These are phyloP conservation scores for Pleurotus djamor DNA, from an alignment of 768 basidiomycete species.

Conservation along the genomic window DNA sequence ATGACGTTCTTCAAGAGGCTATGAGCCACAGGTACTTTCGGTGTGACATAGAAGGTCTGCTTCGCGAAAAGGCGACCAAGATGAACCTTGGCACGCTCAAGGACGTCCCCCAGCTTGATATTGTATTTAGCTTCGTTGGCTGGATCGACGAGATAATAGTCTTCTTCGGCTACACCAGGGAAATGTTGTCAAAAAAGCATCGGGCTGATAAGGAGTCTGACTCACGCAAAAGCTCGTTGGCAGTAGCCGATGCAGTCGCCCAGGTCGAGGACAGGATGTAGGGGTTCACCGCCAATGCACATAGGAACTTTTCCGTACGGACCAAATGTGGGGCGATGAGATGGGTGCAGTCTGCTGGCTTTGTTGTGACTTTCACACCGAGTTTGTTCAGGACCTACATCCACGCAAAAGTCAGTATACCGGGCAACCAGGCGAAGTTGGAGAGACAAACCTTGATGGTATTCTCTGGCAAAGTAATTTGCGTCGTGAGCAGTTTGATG, in stretches of 20 bases:
- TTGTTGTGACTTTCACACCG: conserved; percentile 62
- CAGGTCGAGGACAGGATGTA: conserved; percentile 66
- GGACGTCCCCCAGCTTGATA: conserved; percentile 60
- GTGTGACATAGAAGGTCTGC: conserved; percentile 75
- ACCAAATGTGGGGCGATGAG: conserved; percentile 67
- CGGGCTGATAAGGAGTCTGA: conserved; percentile 8
- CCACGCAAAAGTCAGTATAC: background rate
- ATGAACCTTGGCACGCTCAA: conserved; percentile 53
- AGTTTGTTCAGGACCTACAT: conserved; percentile 58
- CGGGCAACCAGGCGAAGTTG: background rate
- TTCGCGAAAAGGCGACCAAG: conserved; percentile 58
- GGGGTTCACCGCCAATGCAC: conserved; percentile 64
- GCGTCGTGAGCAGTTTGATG: conserved; percentile 67
- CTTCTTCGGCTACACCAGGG: conserved; percentile 50
- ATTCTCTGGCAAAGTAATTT: conserved; percentile 54
- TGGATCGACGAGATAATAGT: conserved; percentile 59
- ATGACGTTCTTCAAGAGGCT: conserved; percentile 71
- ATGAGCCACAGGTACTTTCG: conserved; percentile 54
- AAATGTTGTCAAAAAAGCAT: background rate
- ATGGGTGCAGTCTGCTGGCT: conserved; percentile 74
- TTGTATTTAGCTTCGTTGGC: conserved; percentile 63
- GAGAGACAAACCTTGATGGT: conserved; percentile 51
- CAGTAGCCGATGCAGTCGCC: conserved; percentile 58
- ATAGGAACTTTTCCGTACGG: conserved; percentile 87
- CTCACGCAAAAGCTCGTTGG: conserved; percentile 64